Base-by-base conservation (phyloP, 345 rosid genomes). In the Balakata baccata region DNA sequence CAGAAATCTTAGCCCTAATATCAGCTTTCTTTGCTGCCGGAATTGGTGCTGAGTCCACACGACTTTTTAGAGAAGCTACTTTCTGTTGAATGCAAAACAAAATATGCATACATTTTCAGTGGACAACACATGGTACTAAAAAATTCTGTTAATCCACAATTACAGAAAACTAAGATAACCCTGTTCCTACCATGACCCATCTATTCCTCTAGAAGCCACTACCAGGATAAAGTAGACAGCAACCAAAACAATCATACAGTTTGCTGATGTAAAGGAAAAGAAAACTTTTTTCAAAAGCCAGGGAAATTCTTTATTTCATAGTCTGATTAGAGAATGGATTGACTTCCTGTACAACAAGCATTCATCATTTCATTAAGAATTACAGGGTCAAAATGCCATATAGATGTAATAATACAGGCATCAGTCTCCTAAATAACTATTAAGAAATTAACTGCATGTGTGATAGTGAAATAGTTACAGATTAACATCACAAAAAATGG, bases 1-100 rank as follows among this genome's bases (percentile, higher is more conserved):
- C 69, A 43, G 78, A 76, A 68, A 96, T 89, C 81, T 89, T 91
- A 37, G 85, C 87, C 88, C 90, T 88, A 66, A 96, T 85, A 65
- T 89, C 92, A 74, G 96, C 94, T 76, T 96, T 96, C 85, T 81
- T 89, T 71, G 91, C 90, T 18, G 97, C 97, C 20, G 98, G 97
- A 68, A 91, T 93, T 59, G 83, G 58, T 64, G 96, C 91, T 1
- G 87, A 71, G 62, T 96, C 98, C 78, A 91, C 96, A 54, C 71
- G 82, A 70, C 87, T 85, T 87, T 92, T 93, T 73, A 93, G 71
- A 73, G 91, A 89, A 18, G 96, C 87, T 71, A 95, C 96, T 90
- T 85, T 90, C 94, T 91, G 85, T 63, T 47, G 70, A 77, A 53
- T 49, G 13, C 45, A 37, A 17, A 29, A n/a, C n/a, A n/a, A 29